These are phyloP conservation scores for Daedaleopsis nitida DNA, from an alignment of 768 basidiomycete species.

Conservation along the genomic window DNA sequence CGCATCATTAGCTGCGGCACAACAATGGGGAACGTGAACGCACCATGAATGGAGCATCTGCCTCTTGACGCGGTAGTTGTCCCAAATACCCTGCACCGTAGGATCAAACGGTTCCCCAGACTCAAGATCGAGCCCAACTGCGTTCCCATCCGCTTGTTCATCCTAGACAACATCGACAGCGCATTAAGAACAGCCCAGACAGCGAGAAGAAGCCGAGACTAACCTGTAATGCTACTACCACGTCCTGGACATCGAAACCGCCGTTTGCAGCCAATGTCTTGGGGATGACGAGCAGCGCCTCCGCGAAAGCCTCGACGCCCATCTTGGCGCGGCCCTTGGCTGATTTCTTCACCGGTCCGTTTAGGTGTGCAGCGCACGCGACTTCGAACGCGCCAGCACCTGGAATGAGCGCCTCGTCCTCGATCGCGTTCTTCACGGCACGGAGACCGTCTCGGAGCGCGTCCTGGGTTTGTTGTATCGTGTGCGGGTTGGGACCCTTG, in stretches of 20 bases:
- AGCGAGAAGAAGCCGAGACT: not conserved
- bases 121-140: constrained; percentile 88
- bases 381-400: constrained; percentile 99
- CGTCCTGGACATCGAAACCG: constrained; percentile 96
- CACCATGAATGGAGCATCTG: constrained; percentile 98
- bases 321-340: constrained; percentile 96
- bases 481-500: constrained; percentile 97
- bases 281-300: constrained; percentile 91
- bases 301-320: constrained; percentile 96
- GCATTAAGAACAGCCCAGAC: no score
- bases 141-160: constrained; percentile 91
- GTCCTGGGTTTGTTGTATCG: constrained; percentile 95
- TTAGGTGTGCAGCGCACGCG: constrained; percentile 83
- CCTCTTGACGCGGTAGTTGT: constrained; percentile 97
- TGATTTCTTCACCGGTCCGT: constrained; percentile 73
- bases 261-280: constrained; percentile 97
- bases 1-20: constrained; percentile 27
- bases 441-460: constrained; percentile 97
- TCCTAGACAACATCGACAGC: constrained; percentile 50
- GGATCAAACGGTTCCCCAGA: constrained; percentile 97
- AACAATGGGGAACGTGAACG: constrained; percentile 32
- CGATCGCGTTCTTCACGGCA: constrained; percentile 94
- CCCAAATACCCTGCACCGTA: constrained; percentile 95
- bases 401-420: constrained; percentile 85
- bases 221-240: constrained; percentile 88